Percentiles rank a stretch among this genome's conserved stretches.
These are phyloP conservation scores for Trichoderma harzianum DNA, from an alignment of 2,329 filamentous ascomycete species.

Conservation along the genomic window DNA sequence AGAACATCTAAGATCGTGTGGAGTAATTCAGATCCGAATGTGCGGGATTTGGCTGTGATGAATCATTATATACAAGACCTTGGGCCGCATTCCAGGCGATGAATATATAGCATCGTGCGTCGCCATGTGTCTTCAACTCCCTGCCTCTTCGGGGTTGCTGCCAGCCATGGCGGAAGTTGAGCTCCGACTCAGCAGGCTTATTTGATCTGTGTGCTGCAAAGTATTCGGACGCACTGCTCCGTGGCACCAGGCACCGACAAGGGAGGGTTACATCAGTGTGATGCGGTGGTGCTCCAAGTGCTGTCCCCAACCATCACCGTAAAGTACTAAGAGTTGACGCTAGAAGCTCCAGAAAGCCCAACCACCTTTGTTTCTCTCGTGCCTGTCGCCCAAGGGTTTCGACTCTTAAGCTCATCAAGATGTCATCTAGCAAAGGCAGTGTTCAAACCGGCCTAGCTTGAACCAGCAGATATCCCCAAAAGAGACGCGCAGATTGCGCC, in stretches of 20 bases:
- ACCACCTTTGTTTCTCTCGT: background rate
- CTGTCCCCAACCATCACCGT: background rate
- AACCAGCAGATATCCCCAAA: background rate
- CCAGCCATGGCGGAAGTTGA: background rate
- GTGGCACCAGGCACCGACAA: constrained; percentile 12
- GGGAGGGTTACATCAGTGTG: constrained; percentile 15
- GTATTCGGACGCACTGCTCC: background rate
- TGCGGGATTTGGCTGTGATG: background rate
- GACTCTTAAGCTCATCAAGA: background rate
- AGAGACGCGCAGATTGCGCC: background rate
- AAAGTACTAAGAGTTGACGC: background rate
- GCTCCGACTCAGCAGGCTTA: background rate
- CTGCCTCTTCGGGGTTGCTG: background rate
- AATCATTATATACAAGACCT: background rate
- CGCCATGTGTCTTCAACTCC: background rate
- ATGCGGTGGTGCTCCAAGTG: constrained; percentile 3
- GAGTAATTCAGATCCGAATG: background rate
- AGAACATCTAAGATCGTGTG: background rate
- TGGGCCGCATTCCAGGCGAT: background rate
- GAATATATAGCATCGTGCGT: background rate
- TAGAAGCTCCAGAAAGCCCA: background rate
- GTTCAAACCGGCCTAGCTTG: background rate
- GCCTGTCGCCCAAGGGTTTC: background rate
- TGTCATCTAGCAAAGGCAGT: background rate
- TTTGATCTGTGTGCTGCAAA: background rate